Evolutionary conservation across 2,329 filamentous ascomycete genomes (phyloP), one percentile per base, ranked within the genome.

Genomic region (Epichloe hybrida): DNA sequence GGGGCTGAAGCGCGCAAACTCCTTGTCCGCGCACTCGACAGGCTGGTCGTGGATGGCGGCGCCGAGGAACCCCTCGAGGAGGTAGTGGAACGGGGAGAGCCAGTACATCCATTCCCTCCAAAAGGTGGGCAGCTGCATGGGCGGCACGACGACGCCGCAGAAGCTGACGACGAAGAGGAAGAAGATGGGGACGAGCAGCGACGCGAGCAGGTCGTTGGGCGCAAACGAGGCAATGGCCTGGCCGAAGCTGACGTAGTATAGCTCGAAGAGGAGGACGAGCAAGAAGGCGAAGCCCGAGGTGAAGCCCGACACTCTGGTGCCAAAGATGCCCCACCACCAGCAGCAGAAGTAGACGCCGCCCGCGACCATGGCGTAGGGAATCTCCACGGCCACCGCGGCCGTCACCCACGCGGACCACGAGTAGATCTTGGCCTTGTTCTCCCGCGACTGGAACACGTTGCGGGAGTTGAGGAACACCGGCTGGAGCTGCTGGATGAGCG

Each of bases 401-500:
- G 79, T 81, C 0, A 79, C 76, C 66, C 85, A 87, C 0, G 84
- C 83, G 13, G 77, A 66, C 85, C 86, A 89, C 2, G 79, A 82
- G 66, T 91, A 93, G 27, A 88, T 88, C 63, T 88, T 88, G 15
- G 83, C 79, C n/a, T 79, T 86, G 46, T 81, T 76, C 63, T 93
- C 87, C 5, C 87, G 76, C 2, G 76, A 79, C 62, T 84, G 70
- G 67, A 86, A 93, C 27, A 91, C 72, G 35, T 77, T 72, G 4
- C 84, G 75, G 43, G 80, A 77, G 52, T 77, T 70, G 48, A 88
- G 69, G 61, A 84, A 89, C 5, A 79, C 77, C 0, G 86, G 86
- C 59, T 90, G 84, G 0, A 90, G 72, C 58, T 90, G 85, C 58
- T 89, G 83, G 52, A 90, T 86, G 1, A 90, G 69, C 0, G 84